phyloP scores from a whole-genome alignment of 179 eudicot genomes.

The Sideroxylon spinosum region DNA sequence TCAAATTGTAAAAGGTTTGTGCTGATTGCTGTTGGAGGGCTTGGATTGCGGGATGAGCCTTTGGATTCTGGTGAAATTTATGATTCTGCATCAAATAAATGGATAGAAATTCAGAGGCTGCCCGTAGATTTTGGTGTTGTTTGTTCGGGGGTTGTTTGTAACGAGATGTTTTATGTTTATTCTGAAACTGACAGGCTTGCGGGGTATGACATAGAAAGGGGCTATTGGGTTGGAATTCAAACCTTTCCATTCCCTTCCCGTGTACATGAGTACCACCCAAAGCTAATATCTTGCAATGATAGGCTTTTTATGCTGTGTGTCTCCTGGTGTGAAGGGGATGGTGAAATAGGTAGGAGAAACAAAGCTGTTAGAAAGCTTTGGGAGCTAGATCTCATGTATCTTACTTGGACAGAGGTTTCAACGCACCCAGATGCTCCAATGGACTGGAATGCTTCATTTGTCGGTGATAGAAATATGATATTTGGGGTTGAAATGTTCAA shows the following conservation, averaged over 20 bases:
- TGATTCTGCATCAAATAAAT: conserved; percentile 74
- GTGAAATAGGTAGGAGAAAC: conserved; percentile 93
- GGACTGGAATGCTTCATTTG: conserved; percentile 97
- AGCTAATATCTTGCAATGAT: conserved; percentile 52
- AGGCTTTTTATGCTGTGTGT: conserved; percentile 85
- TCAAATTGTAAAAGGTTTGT: conserved; percentile 50
- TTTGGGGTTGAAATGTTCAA: conserved; percentile 97
- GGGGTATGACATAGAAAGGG: conserved; percentile 77
- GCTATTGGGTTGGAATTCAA: conserved; percentile 72
- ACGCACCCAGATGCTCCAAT: conserved; percentile 94
- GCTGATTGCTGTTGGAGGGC: conserved; percentile 83
- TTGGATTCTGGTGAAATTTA: conserved; percentile 83
- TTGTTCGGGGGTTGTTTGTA: conserved; percentile 80
- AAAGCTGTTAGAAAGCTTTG: conserved; percentile 90
- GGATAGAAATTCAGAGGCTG: conserved; percentile 78
- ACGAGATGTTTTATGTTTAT: conserved; percentile 63
- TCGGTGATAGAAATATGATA: conserved; percentile 59
- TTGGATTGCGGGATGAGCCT: conserved; percentile 86
- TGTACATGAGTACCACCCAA: conserved; percentile 83
- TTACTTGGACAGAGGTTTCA: conserved; percentile 75
- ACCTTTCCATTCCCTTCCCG: conserved; percentile 71
- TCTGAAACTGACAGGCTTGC: conserved; percentile 83
- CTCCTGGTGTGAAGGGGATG: conserved; percentile 99
- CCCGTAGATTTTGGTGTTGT: conserved; percentile 81
- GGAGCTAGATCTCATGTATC: conserved; percentile 71